phyloP scores from a whole-genome alignment of 2,329 filamentous ascomycete species.

The Exophiala lecanii-corni region DNA sequence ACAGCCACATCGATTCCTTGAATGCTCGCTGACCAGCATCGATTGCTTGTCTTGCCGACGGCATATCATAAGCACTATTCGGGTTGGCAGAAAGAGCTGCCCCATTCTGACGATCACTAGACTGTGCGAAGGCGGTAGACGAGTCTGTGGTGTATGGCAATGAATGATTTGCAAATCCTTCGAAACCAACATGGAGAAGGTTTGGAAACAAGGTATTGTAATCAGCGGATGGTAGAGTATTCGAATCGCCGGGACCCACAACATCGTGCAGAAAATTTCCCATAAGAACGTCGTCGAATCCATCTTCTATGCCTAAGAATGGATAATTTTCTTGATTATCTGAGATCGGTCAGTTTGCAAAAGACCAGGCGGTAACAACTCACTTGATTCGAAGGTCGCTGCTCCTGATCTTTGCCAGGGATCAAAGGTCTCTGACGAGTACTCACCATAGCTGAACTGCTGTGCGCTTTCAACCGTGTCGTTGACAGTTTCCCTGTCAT shows the following conservation, averaged over 20 bases:
- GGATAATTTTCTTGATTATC: background rate
- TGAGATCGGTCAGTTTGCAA: background rate
- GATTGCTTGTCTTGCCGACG: background rate
- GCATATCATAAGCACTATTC: background rate
- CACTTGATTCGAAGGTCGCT: background rate
- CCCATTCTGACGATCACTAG: background rate
- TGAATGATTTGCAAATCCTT: background rate
- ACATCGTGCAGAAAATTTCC: conserved; percentile 6
- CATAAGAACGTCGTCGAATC: conserved; percentile 7
- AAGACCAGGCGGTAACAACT: background rate
- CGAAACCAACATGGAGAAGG: background rate
- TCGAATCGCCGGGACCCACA: background rate
- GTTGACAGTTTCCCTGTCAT: background rate
- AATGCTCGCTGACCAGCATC: conserved; percentile 1
- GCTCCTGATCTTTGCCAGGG: background rate
- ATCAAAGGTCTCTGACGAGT: background rate
- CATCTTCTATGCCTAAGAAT: background rate
- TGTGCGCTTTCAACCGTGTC: background rate
- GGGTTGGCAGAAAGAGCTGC: background rate
- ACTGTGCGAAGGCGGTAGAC: background rate
- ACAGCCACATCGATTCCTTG: conserved; percentile 2
- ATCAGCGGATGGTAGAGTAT: too few species aligned
- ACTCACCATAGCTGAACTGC: too few species aligned
- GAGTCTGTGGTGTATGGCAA: background rate
- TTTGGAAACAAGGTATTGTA: background rate